These are phyloP conservation scores for Pythium periplocum DNA, from an alignment of 352 stramenopile species.

Conservation along the genomic window DNA sequence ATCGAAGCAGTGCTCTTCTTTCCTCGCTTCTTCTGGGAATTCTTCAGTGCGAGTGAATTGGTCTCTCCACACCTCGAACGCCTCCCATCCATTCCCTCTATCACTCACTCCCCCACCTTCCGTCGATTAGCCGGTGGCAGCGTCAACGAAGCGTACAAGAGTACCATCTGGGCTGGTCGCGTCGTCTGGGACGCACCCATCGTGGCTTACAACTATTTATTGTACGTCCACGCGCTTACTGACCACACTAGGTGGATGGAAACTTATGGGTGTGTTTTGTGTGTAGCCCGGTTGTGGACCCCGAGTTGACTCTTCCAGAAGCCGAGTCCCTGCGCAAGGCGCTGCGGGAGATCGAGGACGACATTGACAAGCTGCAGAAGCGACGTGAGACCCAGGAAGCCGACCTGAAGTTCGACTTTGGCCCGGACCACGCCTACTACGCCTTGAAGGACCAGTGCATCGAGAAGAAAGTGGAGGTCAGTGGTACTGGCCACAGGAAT, in stretches of 20 bases:
- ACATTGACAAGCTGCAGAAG: conserved; percentile 51
- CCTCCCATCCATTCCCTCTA: conserved; percentile 20
- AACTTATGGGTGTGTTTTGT: conserved; percentile 6
- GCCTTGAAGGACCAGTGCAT: conserved; percentile 73
- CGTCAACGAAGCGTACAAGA: conserved; percentile 43
- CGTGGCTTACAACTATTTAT: conserved; percentile 66
- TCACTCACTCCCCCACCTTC: conserved; percentile 40
- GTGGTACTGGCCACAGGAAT: neutral
- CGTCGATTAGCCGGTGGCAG: conserved; percentile 49
- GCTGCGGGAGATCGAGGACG: conserved; percentile 55
- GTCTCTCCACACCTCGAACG: conserved; percentile 24
- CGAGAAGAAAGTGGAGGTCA: conserved; percentile 69
- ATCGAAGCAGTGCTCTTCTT: conserved; percentile 46
- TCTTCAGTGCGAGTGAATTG: conserved; percentile 25
- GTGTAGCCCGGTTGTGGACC: conserved; percentile 51
- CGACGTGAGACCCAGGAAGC: conserved; percentile 36
- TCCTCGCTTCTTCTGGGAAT: conserved; percentile 35
- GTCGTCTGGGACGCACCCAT: conserved; percentile 69
- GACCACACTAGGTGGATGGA: neutral
- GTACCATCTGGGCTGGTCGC: conserved; percentile 33
- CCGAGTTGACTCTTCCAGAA: conserved; percentile 41
- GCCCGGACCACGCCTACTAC: conserved; percentile 66
- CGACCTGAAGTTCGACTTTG: conserved; percentile 51
- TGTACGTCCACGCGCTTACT: conserved; percentile 34
- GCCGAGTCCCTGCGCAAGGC: conserved; percentile 67